Conservation (phyloP, 2,329 filamentous ascomycete genomes). For the Penicillium sp. region DNA sequence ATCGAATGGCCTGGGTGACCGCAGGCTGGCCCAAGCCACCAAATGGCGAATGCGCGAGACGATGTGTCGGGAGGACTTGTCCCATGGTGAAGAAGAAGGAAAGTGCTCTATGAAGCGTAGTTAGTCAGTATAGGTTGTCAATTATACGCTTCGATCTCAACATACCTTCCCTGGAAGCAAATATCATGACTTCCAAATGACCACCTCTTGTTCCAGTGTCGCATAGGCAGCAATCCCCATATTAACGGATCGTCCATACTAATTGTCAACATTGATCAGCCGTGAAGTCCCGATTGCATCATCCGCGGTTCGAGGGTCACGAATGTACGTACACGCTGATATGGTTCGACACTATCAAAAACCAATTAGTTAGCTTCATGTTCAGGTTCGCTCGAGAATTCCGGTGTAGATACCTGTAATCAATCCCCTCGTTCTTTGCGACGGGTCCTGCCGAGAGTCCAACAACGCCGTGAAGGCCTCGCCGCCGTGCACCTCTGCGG, state of each 20-base stretch:
- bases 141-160: neutral
- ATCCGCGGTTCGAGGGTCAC: constrained; percentile 14
- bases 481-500: constrained; percentile 69
- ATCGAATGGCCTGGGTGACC: constrained; percentile 74
- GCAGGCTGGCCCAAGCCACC: constrained; percentile 90
- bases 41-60: constrained; percentile 66
- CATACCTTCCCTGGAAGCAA: constrained; percentile 80
- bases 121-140: constrained; percentile 1
- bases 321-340: constrained; percentile 70
- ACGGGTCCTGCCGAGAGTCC: constrained; percentile 64
- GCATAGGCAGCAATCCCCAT: constrained; percentile 80
- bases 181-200: constrained; percentile 90
- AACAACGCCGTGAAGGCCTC: constrained; percentile 69
- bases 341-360: constrained; percentile 72
- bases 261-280: constrained; percentile 29
- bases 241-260: constrained; percentile 92
- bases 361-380: constrained; percentile 2
- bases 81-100: constrained; percentile 81
- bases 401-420: constrained; percentile 61
- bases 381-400: neutral
- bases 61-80: constrained; percentile 86
- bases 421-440: constrained; percentile 66
- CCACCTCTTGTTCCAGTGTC: constrained; percentile 76
- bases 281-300: constrained; percentile 11
- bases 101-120: constrained; percentile 49